Evolutionary conservation across 2,329 filamentous ascomycete genomes (phyloP).

Genomic region (Cordyceps javanica): DNA sequence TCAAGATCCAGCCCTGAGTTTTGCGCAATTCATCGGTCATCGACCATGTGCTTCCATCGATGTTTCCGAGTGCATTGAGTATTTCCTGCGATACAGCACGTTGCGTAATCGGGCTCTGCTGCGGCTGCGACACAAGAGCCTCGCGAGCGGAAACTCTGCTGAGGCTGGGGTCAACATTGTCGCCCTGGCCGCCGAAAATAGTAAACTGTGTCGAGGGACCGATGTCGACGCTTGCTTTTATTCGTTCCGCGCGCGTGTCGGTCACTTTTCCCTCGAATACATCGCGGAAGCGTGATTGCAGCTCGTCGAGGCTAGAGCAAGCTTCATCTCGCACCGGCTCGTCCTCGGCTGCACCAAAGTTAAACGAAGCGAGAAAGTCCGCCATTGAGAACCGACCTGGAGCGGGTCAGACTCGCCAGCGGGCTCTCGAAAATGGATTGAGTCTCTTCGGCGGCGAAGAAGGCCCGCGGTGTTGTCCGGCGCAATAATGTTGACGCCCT

Average conservation of each 20-base stretch:
- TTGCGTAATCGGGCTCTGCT: conserved; percentile 43
- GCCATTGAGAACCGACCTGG: conserved; percentile 22
- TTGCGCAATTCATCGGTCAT: conserved; percentile 38
- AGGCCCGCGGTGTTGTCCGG: background rate
- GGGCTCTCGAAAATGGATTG: background rate
- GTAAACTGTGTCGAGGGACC: conserved; percentile 38
- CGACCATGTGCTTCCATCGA: conserved; percentile 45
- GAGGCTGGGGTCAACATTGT: conserved; percentile 18
- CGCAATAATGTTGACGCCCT: background rate
- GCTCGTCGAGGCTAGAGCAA: conserved; percentile 35
- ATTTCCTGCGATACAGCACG: conserved; percentile 44
- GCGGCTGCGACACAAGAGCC: conserved; percentile 41
- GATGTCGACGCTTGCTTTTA: conserved; percentile 42
- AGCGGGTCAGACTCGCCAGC: background rate
- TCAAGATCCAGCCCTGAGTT: conserved; percentile 47
- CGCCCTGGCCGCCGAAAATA: conserved; percentile 10
- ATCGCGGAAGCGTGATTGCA: conserved; percentile 38
- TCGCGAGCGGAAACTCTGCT: conserved; percentile 40
- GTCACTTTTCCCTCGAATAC: conserved; percentile 37
- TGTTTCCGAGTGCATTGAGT: conserved; percentile 33
- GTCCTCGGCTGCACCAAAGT: conserved; percentile 21
- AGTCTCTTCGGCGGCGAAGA: background rate
- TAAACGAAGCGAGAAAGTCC: conserved; percentile 34
- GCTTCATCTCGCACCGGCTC: conserved; percentile 19
- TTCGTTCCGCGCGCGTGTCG: conserved; percentile 43